These are phyloP conservation scores for Cordia subcordata DNA, from an alignment of 257 asterid genomes.

Conservation along the genomic window DNA sequence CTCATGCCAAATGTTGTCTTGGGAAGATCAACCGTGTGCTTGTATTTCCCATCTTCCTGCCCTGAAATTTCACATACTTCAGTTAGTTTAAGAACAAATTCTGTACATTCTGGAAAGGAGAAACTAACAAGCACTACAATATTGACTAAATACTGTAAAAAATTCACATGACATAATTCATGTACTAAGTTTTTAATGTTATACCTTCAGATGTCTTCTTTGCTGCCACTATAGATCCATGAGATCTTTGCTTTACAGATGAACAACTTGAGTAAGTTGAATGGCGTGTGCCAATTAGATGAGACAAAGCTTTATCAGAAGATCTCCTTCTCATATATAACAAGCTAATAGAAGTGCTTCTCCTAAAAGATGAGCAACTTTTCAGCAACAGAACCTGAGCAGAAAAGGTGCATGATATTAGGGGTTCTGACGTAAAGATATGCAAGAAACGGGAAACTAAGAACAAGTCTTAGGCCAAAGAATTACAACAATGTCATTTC, in stretches of 20 bases:
- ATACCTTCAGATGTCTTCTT: conserved; percentile 74
- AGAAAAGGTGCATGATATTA: conserved; percentile 30
- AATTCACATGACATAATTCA: not conserved
- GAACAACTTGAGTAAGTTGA: conserved; percentile 43
- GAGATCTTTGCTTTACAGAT: conserved; percentile 56
- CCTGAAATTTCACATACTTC: conserved; percentile 25
- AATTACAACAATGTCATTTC: no score
- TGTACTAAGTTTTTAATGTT: not conserved
- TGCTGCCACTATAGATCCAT: conserved; percentile 80
- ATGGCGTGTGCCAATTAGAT: conserved; percentile 39
- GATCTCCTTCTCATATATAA: conserved; percentile 53
- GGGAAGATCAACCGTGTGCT: conserved; percentile 88
- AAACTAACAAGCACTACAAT: conserved; percentile 10
- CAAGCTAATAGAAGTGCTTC: conserved; percentile 45
- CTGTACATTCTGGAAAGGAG: conserved; percentile 11
- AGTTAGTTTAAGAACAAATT: conserved; percentile 10
- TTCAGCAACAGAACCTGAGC: conserved; percentile 71
- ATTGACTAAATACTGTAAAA: not conserved
- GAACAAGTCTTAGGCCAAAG: no score
- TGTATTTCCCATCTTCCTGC: conserved; percentile 89
- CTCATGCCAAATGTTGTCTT: conserved; percentile 82
- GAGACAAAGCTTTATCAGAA: conserved; percentile 45
- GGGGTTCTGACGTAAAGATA: conserved; percentile 19
- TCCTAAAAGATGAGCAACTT: conserved; percentile 61
- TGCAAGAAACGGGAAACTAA: not conserved